Base-by-base conservation (phyloP, 208 protist genomes). In the Angomonas deanei region DNA sequence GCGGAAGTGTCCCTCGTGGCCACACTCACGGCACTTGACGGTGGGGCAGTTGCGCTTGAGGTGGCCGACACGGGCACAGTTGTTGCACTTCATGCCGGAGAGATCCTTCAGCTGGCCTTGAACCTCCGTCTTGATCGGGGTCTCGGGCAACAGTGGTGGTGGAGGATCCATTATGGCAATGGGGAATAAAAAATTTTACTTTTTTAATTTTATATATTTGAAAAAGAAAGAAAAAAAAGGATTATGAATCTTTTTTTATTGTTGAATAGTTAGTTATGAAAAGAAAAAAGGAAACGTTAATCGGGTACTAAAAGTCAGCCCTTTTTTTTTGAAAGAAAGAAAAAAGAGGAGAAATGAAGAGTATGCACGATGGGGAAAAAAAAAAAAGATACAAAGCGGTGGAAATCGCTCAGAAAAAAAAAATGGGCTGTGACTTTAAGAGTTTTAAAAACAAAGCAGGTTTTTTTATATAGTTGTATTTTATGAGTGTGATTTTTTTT, bases 1-100 rank as follows among this genome's bases (percentile, higher is more conserved):
- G 23, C 42, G 31, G 32, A 52, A 54, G 30, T 52, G 21, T 2
- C 24, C 53, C 3, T 61, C 54, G 1, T 76, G 56, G 28, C 47
- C 47, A 53, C 47, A 53, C 47, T 15, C 47, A 6, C 8, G 11
- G 47, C 58, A 42, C 8, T 53, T 47, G 58, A 28, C n/a, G 53
- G 54, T 54, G 39, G 74, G 78, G 55, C 70, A 88, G 66, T 90
- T 80, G 17, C 82, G 76, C 46, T 71, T 72, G 66, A 83, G 87
- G 69, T 93, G 86, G 11, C 86, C 86, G 5, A 62, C 34, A 0
- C 56, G 36, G 5, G 78, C 78, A 32, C 86, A 93, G n/a, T 62
- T 24, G 24, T 71, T 49, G 64, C 86, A 93, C 47, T 48, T 65
- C 34, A 88, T 68, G 48, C 69, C 60, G 0, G 83, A 77, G 56